A percentile compares a stretch with the other conserved stretches of the same genome.
These are phyloP conservation scores for Guillardia theta DNA, from an alignment of 78 protist genomes.

Conservation along the genomic window DNA sequence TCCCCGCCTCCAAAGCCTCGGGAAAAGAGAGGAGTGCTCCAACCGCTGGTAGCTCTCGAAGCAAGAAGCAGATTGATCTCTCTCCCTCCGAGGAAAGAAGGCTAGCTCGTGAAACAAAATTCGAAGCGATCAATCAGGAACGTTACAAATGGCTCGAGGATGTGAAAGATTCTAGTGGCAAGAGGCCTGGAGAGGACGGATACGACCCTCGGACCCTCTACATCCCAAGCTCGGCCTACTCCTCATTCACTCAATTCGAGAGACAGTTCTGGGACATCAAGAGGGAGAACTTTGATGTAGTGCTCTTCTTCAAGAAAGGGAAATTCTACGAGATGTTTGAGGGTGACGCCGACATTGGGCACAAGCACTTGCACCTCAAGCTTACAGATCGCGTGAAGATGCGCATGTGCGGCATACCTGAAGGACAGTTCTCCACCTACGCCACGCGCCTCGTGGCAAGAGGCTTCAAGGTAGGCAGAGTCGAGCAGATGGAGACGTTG, in stretches of 20 bases:
- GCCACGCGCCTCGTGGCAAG: not conserved
- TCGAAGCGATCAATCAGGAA: not conserved
- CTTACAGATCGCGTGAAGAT: conserved; percentile 47
- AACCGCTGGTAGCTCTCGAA: not conserved
- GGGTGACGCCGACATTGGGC: conserved; percentile 54
- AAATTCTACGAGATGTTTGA: conserved; percentile 57
- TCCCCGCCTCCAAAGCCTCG: not conserved
- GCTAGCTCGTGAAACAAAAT: not conserved
- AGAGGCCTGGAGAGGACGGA: conserved; percentile 35
- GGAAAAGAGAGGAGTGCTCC: not conserved
- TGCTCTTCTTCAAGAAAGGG: conserved; percentile 55
- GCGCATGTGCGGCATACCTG: conserved; percentile 65
- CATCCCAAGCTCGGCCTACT: not conserved
- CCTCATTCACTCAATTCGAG: conserved; percentile 27
- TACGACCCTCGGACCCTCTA: conserved; percentile 44
- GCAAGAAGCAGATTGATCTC: too few species aligned
- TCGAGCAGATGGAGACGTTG: conserved; percentile 40
- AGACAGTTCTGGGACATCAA: conserved; percentile 54
- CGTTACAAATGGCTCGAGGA: conserved; percentile 32
- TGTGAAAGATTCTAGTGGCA: not conserved
- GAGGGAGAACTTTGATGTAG: not conserved
- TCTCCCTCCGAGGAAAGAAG: not conserved
- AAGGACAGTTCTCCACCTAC: not conserved
- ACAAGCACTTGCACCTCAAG: conserved; percentile 48
- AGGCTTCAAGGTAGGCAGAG: conserved; percentile 37